phyloP scores from a whole-genome alignment of 2,329 filamentous ascomycete genomes.

The Trichoderma endophyticum region DNA sequence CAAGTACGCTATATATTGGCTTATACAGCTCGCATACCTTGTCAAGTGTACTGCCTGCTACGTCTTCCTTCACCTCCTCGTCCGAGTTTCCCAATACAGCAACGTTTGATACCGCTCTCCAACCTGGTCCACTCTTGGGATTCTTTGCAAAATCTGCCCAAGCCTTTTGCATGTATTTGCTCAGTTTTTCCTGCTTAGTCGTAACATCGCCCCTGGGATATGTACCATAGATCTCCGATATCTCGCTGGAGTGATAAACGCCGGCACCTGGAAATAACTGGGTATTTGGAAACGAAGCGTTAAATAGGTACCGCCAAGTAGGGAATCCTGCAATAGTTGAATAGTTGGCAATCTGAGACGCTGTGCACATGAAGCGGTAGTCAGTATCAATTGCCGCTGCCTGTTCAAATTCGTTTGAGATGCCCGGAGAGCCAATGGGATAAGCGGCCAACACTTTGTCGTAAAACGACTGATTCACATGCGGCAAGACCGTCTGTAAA shows the following conservation, averaged over 20 bases:
- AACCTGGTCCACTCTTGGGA: neutral
- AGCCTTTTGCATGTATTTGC: neutral
- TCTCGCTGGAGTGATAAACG: neutral
- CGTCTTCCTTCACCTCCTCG: neutral
- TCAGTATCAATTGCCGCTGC: neutral
- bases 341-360: neutral
- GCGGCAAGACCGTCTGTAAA: neutral
- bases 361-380: neutral
- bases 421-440: neutral
- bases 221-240: neutral
- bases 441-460: neutral
- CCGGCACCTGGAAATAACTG: neutral
- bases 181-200: neutral
- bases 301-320: neutral
- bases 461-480: neutral
- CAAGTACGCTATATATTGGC: neutral
- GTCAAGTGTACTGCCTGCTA: neutral
- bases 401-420: neutral
- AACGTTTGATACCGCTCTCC: neutral
- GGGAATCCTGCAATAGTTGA: neutral
- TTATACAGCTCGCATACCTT: neutral
- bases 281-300: neutral
- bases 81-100: neutral
- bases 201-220: neutral
- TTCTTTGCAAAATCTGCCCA: neutral